These are phyloP conservation scores for Corniculantispora saksenae DNA, from an alignment of 2,329 filamentous ascomycete genomes.

Conservation along the genomic window DNA sequence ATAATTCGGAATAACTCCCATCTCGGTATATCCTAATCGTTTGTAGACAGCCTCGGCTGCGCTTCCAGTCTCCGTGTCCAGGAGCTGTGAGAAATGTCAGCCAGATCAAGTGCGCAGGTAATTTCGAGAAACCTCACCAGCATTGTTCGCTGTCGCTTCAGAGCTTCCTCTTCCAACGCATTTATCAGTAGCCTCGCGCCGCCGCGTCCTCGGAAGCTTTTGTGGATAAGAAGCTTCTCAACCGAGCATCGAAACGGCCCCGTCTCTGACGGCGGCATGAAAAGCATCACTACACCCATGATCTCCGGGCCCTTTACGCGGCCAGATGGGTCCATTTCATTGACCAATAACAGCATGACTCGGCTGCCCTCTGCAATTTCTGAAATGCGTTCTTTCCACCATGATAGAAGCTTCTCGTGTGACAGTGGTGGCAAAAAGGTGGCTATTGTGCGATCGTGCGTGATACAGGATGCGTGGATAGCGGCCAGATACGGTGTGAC, in stretches of 20 bases:
- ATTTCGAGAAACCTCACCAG: conserved; percentile 45
- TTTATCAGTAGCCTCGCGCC: conserved; percentile 53
- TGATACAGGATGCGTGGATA: conserved; percentile 61
- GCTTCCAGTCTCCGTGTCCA: conserved; percentile 55
- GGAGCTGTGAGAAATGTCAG: conserved; percentile 38
- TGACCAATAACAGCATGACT: conserved; percentile 55
- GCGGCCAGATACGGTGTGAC: conserved; percentile 58
- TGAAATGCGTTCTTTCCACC: conserved; percentile 56
- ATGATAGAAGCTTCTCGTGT: conserved; percentile 55
- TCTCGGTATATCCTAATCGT: conserved; percentile 56
- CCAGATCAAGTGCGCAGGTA: neutral
- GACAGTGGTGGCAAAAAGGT: conserved; percentile 62
- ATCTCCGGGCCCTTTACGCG: conserved; percentile 47
- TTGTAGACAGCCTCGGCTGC: conserved; percentile 55
- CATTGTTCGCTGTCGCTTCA: conserved; percentile 48
- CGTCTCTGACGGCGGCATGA: conserved; percentile 54
- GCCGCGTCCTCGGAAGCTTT: conserved; percentile 50
- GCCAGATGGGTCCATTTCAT: conserved; percentile 33
- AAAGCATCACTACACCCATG: conserved; percentile 58
- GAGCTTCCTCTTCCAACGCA: conserved; percentile 57
- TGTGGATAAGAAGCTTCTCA: conserved; percentile 60
- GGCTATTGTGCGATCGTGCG: conserved; percentile 55
- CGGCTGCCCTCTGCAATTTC: conserved; percentile 48
- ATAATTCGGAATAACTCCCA: conserved; percentile 58
- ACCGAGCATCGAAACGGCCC: conserved; percentile 55